Base-by-base conservation (phyloP, 306 rosid genomes). In the Quillaja saponaria region DNA sequence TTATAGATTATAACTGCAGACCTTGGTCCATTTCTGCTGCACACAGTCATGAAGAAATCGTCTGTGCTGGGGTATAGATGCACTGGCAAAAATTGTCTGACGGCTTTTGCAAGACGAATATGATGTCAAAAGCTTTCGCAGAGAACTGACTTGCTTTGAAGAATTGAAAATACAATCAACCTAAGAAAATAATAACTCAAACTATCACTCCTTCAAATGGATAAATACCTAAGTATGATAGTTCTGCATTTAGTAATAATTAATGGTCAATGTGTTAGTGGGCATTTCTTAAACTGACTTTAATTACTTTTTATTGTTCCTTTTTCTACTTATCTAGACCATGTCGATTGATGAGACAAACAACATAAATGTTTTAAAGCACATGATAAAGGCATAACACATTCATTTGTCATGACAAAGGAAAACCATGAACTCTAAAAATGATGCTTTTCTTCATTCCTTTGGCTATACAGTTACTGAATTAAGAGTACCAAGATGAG, bases 11-110 rank as follows among this genome's bases (percentile, higher is more conserved):
- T 60, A 82, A 44, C 44, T 57, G 42, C 67, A 65, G 63, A 86
- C 96, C 91, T 92, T 89, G 21, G 99, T 86, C 95, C 99, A 92
- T 71, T 92, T 92, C 77, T 92, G 96, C 73, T 92, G 96, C 79
- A 89, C 75, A 61, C 85, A 85, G 66, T 92, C 95, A 40, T 82
- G 82, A 73, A 89, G 57, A 73, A 89, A 92, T 64, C 82, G 88
- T 35, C 79, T 84, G 71, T 89, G 99, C 76, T 89, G 94, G 34
- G 96, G 99, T 74, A 92, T 84, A 21, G 99, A 92, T 51, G 99
- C 99, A 69, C 96, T 92, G 40, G 95, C 94, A 87, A 92, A 92
- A 69, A 92, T 63, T 8, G 96, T 92, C 66, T 92, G 99, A 38
- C 94, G 94, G 42, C 67, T 82, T 51, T 71, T 76, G 80, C 81